Conservation (phyloP, 495 filamentous ascomycete genomes). For the Hyaloscypha variabilis region DNA sequence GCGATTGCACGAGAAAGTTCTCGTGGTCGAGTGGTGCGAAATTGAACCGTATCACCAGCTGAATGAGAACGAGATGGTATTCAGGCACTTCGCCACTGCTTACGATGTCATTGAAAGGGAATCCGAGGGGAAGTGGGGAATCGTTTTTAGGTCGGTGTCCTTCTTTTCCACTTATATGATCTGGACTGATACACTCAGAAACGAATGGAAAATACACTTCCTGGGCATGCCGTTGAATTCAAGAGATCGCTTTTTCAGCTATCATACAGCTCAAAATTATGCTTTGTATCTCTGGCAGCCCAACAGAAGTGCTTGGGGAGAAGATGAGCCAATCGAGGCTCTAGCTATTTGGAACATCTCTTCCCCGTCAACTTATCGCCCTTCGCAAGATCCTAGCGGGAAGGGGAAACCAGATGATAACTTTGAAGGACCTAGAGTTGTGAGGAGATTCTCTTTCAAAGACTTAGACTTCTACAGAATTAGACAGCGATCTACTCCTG, state of each 20-base stretch:
- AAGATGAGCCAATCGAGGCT: slow-evolving; percentile 63
- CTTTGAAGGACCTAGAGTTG: slow-evolving; percentile 46
- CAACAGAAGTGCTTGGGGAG: slow-evolving; percentile 59
- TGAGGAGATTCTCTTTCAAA: slow-evolving; percentile 56
- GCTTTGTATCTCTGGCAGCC: slow-evolving; percentile 70
- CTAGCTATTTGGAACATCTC: slow-evolving; percentile 72
- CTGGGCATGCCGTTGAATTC: slow-evolving; percentile 62
- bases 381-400: slow-evolving; percentile 56
- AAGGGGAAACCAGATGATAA: slow-evolving; percentile 35
- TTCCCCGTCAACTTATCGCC: slow-evolving; percentile 52
- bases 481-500: slow-evolving; percentile 58
- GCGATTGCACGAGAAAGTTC: slow-evolving; percentile 55
- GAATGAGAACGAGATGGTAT: slow-evolving; percentile 57
- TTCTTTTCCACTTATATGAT: slow-evolving; percentile 21
- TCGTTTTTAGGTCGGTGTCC: slow-evolving; percentile 24
- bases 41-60: slow-evolving; percentile 57
- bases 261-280: slow-evolving; percentile 65
- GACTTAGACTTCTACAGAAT: slow-evolving; percentile 60
- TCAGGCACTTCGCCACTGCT: slow-evolving; percentile 67
- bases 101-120: slow-evolving; percentile 51
- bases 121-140: slow-evolving; percentile 12
- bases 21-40: slow-evolving; percentile 71
- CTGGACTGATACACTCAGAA: slow-evolving; percentile 58
- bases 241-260: slow-evolving; percentile 65
- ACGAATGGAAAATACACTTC: slow-evolving; percentile 71